Evolutionary conservation across 805 yeast genomes (phyloP).

Genomic region (Yarrowia deformans): DNA sequence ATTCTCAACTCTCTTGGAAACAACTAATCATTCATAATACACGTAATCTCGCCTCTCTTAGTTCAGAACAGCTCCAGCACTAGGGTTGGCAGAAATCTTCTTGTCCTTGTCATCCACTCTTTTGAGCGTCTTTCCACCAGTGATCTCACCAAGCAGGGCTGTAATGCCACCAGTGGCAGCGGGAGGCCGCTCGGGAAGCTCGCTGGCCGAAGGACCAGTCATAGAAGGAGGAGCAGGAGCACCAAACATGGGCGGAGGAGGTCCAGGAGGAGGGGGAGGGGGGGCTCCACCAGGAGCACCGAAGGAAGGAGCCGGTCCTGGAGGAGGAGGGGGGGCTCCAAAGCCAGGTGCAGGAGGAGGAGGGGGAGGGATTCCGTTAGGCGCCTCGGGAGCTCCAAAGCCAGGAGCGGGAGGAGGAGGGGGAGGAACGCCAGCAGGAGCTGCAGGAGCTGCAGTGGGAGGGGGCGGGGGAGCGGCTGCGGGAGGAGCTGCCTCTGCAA

Average conservation of each 20-base stretch:
- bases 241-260: constrained; percentile 51
- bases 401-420: constrained; percentile 50
- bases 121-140: constrained; percentile 48
- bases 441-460: constrained; percentile 48
- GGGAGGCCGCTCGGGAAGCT: constrained; percentile 44
- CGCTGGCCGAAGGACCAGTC: constrained; percentile 46
- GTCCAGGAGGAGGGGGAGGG: constrained; percentile 50
- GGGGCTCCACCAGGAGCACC: constrained; percentile 47
- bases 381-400: constrained; percentile 44
- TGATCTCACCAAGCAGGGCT: constrained; percentile 50
- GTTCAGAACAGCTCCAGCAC: constrained; percentile 34
- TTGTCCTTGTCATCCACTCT: constrained; percentile 49
- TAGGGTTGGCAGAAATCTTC: constrained; percentile 42
- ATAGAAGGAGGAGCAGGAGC: constrained; percentile 51
- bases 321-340: constrained; percentile 50
- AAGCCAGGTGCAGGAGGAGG: constrained; percentile 55
- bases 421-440: constrained; percentile 50
- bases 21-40: not conserved
- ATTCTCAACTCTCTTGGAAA: not conserved
- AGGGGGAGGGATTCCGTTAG: constrained; percentile 45
- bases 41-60: not conserved
- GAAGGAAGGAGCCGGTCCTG: constrained; percentile 58
- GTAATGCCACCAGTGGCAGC: constrained; percentile 46
- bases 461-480: constrained; percentile 53
- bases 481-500: constrained; percentile 49